These are phyloP conservation scores for Fusarium poae DNA, from an alignment of 2,329 filamentous ascomycete species.

Conservation along the genomic window DNA sequence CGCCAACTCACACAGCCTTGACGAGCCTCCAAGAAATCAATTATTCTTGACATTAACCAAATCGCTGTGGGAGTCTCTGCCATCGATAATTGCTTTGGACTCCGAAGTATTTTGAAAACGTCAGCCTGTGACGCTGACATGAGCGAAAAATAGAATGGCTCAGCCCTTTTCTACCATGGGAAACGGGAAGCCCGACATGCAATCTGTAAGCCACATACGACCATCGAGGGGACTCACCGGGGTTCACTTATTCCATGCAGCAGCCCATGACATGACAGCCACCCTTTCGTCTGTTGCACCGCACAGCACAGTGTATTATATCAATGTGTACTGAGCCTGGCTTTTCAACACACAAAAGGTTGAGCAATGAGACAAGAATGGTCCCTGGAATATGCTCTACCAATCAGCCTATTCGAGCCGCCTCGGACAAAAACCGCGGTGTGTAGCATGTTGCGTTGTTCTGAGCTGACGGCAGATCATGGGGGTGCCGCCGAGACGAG, in stretches of 20 bases:
- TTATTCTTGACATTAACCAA: not conserved
- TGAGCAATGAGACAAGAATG: conserved; percentile 32
- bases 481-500: conserved; percentile 38
- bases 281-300: not conserved
- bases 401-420: conserved; percentile 39
- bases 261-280: conserved; percentile 30
- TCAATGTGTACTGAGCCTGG: not conserved
- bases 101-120: conserved; percentile 4
- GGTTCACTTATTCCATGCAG: conserved; percentile 33
- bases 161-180: conserved; percentile 29
- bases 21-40: conserved; percentile 21
- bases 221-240: conserved; percentile 27
- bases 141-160: conserved; percentile 24
- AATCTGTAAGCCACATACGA: conserved; percentile 39
- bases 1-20: conserved; percentile 15
- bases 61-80: conserved; percentile 1
- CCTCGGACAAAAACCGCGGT: conserved; percentile 26
- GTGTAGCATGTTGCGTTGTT: conserved; percentile 47
- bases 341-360: conserved; percentile 21
- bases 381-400: conserved; percentile 35
- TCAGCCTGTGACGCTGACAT: conserved; percentile 27
- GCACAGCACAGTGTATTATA: not conserved
- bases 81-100: not conserved
- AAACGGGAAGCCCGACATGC: conserved; percentile 41
- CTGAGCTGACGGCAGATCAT: conserved; percentile 47